Evolutionary conservation across 805 yeast species (phyloP).

Genomic region (Scheffersomyces amazonensis): DNA sequence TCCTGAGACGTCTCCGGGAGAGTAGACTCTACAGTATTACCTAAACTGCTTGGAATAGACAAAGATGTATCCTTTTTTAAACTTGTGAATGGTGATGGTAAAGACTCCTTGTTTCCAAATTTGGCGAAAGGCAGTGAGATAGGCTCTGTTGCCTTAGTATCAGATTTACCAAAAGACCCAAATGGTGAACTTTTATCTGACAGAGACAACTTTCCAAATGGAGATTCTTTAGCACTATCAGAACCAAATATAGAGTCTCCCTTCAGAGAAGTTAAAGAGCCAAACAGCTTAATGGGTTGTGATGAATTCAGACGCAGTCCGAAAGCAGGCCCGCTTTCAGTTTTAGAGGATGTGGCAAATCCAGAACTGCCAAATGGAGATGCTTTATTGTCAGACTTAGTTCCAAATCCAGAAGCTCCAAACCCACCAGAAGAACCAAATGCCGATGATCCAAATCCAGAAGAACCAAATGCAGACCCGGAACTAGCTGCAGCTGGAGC

Average conservation of each 20-base stretch:
- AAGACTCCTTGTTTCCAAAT: background rate
- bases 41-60: no score
- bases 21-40: no score
- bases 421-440: constrained; percentile 8
- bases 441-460: constrained; percentile 6
- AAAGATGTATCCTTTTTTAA: no score
- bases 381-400: constrained; percentile 3
- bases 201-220: background rate
- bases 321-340: no score
- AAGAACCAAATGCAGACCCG: constrained; percentile 6
- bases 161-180: constrained; percentile 1
- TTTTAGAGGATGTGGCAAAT: no score
- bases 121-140: constrained; percentile 1
- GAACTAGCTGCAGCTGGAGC: no score
- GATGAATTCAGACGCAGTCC: background rate
- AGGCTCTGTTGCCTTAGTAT: background rate
- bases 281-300: background rate
- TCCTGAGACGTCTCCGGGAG: background rate
- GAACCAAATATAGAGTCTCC: no score
- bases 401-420: constrained; percentile 10
- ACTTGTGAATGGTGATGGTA: constrained; percentile 7
- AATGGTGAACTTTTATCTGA: no score
- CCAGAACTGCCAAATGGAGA: constrained; percentile 16
- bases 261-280: no score
- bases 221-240: background rate